A percentile compares a stretch with the other conserved stretches of the same genome.
Conservation (phyloP, 371 early-diverging fungal genomes). For the Synchytrium microbalum region DNA sequence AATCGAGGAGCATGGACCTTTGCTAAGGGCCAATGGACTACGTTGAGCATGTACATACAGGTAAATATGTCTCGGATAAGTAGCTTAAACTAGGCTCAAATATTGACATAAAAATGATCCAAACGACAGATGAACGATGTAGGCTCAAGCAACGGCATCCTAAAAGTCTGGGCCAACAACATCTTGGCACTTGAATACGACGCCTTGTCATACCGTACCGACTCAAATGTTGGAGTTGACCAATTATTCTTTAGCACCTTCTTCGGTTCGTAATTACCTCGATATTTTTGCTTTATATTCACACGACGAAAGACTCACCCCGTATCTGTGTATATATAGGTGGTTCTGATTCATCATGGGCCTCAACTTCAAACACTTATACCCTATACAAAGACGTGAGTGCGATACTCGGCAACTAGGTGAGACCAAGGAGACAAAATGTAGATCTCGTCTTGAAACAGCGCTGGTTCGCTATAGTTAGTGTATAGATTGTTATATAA, state of each 20-base stretch:
- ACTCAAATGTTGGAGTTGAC: background rate
- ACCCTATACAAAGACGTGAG: background rate
- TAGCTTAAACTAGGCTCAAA: background rate
- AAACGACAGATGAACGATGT: background rate
- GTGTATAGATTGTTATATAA: too few species aligned
- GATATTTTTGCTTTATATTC: too few species aligned
- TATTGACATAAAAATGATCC: background rate
- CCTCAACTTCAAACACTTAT: background rate
- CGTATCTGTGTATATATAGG: too few species aligned
- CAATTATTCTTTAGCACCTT: background rate
- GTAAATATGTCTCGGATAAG: background rate
- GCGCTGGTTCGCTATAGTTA: too few species aligned
- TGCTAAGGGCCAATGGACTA: constrained; percentile 44
- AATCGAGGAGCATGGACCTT: constrained; percentile 51
- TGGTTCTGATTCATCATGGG: background rate
- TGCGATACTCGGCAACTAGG: too few species aligned
- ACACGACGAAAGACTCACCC: too few species aligned
- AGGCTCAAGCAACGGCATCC: background rate
- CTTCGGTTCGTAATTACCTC: too few species aligned
- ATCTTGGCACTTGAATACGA: background rate
- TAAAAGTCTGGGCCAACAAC: background rate
- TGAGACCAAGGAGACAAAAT: too few species aligned
- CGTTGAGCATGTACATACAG: background rate
- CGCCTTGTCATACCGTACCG: background rate
- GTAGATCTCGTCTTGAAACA: too few species aligned